Percentiles rank a stretch among this genome's conserved stretches.
phyloP scores from a whole-genome alignment of 1,284 basidiomycete genomes.

The Irpex sp. region DNA sequence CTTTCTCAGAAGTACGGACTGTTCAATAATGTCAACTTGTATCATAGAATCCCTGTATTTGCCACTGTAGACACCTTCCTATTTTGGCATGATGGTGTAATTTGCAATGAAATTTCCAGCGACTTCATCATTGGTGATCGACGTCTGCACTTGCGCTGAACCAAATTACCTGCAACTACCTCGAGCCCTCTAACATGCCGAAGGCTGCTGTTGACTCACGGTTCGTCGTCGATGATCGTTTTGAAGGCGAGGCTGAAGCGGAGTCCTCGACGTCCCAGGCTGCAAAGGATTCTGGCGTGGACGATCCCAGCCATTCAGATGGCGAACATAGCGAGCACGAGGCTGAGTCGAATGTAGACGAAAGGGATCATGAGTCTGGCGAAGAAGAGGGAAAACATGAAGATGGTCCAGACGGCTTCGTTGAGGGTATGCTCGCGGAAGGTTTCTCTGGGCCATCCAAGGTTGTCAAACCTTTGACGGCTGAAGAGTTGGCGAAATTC shows the following conservation, averaged over 20 bases:
- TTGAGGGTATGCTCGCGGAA: constrained; percentile 49
- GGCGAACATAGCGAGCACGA: constrained; percentile 22
- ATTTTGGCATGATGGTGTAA: neutral
- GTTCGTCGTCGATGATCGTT: constrained; percentile 24
- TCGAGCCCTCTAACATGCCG: constrained; percentile 3
- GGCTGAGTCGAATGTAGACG: constrained; percentile 23
- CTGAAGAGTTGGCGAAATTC: constrained; percentile 69
- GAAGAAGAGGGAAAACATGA: constrained; percentile 20
- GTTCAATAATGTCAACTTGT: neutral
- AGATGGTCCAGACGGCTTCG: constrained; percentile 17
- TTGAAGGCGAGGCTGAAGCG: constrained; percentile 18
- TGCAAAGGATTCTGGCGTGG: neutral
- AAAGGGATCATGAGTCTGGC: constrained; percentile 21
- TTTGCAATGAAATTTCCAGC: neutral
- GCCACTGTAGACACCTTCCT: neutral
- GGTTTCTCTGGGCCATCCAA: constrained; percentile 57
- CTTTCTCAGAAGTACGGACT: neutral
- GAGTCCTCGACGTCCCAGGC: constrained; percentile 18
- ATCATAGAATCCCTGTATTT: neutral
- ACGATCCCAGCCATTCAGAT: constrained; percentile 11
- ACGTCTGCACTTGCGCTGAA: neutral
- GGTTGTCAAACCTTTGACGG: constrained; percentile 65
- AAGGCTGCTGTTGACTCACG: constrained; percentile 18
- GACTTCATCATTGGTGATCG: neutral
- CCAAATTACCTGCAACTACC: neutral